Evolutionary conservation across 2,329 filamentous ascomycete species (phyloP).

Genomic region (Claviceps cyperi): DNA sequence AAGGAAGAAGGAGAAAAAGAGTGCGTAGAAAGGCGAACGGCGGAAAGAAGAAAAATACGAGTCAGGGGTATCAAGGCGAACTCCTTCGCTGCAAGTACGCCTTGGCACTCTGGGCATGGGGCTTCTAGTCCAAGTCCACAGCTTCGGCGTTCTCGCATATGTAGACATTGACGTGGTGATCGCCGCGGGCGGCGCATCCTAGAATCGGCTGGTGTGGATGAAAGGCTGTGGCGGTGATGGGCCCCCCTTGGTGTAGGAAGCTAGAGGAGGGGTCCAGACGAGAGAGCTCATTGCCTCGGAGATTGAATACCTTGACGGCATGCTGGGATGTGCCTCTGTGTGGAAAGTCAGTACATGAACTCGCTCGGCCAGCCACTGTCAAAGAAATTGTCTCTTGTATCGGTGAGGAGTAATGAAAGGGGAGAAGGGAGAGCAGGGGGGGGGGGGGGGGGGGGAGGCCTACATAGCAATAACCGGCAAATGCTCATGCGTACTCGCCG

Average conservation of each 20-base stretch:
- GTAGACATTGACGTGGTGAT: constrained; percentile 84
- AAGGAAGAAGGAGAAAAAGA: too few species aligned
- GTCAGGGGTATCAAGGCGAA: constrained; percentile 1
- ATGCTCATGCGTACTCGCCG: constrained; percentile 87
- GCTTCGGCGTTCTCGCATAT: constrained; percentile 44
- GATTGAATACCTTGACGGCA: constrained; percentile 83
- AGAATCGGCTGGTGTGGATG: constrained; percentile 90
- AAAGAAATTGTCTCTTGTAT: too few species aligned
- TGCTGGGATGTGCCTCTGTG: constrained; percentile 73
- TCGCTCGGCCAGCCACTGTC: too few species aligned
- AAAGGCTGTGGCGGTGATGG: constrained; percentile 83
- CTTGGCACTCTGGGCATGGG: not conserved
- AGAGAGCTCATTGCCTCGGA: constrained; percentile 65
- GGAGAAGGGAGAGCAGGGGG: not conserved
- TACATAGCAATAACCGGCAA: constrained; percentile 90
- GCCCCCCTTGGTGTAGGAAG: constrained; percentile 66
- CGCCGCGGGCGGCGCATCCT: constrained; percentile 71
- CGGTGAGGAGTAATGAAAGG: not conserved
- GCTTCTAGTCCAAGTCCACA: constrained; percentile 15
- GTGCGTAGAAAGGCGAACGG: not conserved
- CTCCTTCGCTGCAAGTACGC: constrained; percentile 1
- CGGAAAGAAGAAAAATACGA: not conserved
- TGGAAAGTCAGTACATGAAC: not conserved
- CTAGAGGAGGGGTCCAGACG: constrained; percentile 81
- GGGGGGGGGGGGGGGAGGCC: constrained; percentile 19